phyloP scores from a whole-genome alignment of 225 moss, liverwort and hornwort species.

The Neckera pumila region DNA sequence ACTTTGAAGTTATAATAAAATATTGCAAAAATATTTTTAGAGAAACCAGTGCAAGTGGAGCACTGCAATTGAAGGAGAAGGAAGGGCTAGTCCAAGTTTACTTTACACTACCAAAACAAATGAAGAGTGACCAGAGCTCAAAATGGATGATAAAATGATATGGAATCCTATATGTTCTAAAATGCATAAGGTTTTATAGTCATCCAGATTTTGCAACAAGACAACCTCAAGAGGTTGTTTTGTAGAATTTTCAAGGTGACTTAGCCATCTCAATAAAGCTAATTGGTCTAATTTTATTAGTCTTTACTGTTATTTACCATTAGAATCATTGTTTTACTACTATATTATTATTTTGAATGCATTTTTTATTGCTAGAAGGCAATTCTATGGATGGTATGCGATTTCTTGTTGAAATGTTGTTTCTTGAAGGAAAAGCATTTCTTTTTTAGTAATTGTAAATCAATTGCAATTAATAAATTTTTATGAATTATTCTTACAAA shows the following conservation, averaged over 20 bases:
- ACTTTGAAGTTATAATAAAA: not conserved
- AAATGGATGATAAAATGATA: not conserved
- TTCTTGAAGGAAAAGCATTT: rapidly evolving
- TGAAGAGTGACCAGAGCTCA: not conserved
- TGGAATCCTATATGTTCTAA: not conserved
- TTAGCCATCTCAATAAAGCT: not conserved
- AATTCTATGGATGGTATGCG: not conserved
- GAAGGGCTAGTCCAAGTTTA: not conserved
- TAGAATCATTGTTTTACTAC: no score
- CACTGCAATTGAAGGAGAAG: not conserved
- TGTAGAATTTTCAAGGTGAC: rapidly evolving
- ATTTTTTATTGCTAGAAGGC: not conserved
- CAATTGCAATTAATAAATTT: no score
- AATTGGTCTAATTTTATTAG: not conserved
- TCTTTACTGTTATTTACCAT: not conserved
- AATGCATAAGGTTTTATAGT: not conserved
- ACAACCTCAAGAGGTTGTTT: not conserved
- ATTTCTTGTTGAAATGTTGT: not conserved
- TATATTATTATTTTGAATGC: not conserved
- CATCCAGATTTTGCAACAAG: not conserved
- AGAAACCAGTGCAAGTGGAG: not conserved
- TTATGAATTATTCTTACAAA: no score
- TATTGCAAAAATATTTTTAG: not conserved
- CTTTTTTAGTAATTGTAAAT: no score
- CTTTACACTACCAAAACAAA: not conserved